Base-by-base conservation (phyloP, 1,284 basidiomycete species). In the Ganoderma leucocontextum region DNA sequence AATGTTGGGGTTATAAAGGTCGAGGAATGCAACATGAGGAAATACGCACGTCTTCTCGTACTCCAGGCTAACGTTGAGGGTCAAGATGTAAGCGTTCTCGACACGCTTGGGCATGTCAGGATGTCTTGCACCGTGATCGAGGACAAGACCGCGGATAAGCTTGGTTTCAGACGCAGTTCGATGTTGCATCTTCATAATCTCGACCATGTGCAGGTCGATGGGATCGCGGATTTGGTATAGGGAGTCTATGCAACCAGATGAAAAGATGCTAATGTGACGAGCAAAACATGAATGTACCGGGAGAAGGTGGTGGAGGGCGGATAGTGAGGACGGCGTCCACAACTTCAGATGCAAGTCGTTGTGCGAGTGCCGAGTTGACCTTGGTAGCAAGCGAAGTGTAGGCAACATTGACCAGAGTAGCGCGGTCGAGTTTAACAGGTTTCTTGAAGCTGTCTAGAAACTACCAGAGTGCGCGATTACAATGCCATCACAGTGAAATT, bases 181-280 rank as follows among this genome's bases (percentile, higher is more conserved):
- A 85, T 99, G 98, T 82, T 99, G 97, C 98, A 99, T 99, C 86
- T 99, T 99, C 97, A 99, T 99, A 76, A 99, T 92, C 82, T 99
- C 98, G 66, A 99, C 87, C 98, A 99, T 99, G 84, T 99, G 97
- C 72, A 99, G 84, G 84, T 99, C 98, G 78, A 99, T 98, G 59
- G 97, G 96, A 76, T 95, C 91, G 65, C 87, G 86, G 84, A 88
- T 92, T 75, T 91, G 88, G 74, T 91, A 89, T 72, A 85, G 81
- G 22, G 86, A 80, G 70, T 87, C 89, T 92, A 38, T 25, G 49
- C 12, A 19, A 8, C 29, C 8, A 38, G 33, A 53, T 52, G 47
- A 70, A 60, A 60, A 3, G 13, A 41, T 12, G 22, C 66, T 29
- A 69, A 61, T 64, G 67, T 75, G 4, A 33, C 22, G 36, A 68